Evolutionary conservation across 2,329 filamentous ascomycete species (phyloP), one percentile per base, ranked within the genome.

Genomic region (Coniella lustricola): DNA sequence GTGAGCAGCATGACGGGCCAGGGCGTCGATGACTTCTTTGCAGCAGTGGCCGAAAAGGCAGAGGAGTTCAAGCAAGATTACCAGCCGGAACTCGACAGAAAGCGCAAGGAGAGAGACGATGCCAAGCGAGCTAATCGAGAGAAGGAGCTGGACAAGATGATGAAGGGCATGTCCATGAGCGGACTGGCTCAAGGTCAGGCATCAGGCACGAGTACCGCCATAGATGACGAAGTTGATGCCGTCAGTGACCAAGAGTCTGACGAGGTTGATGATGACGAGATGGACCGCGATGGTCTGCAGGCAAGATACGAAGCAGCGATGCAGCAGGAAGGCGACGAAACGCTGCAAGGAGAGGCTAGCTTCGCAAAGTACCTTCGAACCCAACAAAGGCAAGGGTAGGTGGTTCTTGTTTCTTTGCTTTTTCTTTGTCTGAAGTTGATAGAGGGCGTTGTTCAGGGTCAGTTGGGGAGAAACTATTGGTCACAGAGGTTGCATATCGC

Each of bases 1-100:
- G 94, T 98, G 12, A 95, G 88, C 57, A 87, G 90, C 7, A 91
- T 95, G 80, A 88, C 91, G 0, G 93, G 93, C 18, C 84, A 87
- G 0, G 94, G 93, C 3, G 81, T 98, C 29, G 86, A 94, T 50
- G 89, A 95, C 20, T 98, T 98, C 67, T 97, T 98, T 64, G 79
- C 82, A 36, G 90, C 91, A 0, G 90, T 98, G 1, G 76, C 85
- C 55, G 82, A 85, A 53, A 98, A 98, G 73, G 82, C 84, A 20
- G 76, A 84, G 45, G 94, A 98, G 64, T 98, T 97, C 60, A 78
- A 88, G 61, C 74, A 79, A 5, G 91, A 97, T 63, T 98, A 98
- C 67, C 85, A 85, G 55, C 93, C 93, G 0, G 93, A 97, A 67
- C 75, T 97, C 49, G 88, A 96, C 68, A 79, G 82, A 54, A 79